phyloP scores from a whole-genome alignment of 305 asterid species.

The Plantago rigida region DNA sequence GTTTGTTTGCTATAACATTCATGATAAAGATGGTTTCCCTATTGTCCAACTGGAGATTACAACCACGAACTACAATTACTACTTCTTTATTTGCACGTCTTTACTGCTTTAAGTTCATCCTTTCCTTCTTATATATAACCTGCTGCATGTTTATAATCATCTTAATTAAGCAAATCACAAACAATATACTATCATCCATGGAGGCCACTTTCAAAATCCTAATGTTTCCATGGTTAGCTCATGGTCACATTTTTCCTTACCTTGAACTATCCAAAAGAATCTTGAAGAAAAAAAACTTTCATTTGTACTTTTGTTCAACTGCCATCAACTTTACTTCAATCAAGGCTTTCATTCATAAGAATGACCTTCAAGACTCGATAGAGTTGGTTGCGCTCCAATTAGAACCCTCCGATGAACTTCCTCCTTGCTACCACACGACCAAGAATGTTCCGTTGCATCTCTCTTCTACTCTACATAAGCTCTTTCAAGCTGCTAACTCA shows the following conservation, averaged over 20 bases:
- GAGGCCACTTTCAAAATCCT: background rate
- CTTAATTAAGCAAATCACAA: no score
- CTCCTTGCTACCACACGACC: slow-evolving; percentile 6
- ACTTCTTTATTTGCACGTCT: no score
- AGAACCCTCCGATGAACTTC: slow-evolving; percentile 6
- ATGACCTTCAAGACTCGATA: background rate
- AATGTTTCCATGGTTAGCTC: slow-evolving; percentile 12
- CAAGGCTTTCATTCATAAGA: background rate
- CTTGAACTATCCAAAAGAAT: slow-evolving; percentile 9
- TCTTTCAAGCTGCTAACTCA: background rate
- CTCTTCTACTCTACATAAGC: background rate
- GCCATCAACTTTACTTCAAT: slow-evolving; percentile 1
- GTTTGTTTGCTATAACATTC: no score
- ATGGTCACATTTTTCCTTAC: slow-evolving; percentile 5
- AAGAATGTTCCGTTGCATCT: slow-evolving; percentile 3
- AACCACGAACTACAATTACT: no score
- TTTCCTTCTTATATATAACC: no score
- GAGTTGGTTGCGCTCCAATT: background rate
- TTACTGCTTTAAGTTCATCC: no score
- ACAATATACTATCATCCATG: no score
- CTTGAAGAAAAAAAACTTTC: background rate
- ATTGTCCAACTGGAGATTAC: no score
- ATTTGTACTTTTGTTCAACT: slow-evolving; percentile 6
- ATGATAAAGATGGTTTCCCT: no score
- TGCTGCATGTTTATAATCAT: no score